Percentiles rank a stretch among this genome's conserved stretches.
Conservation (phyloP, 345 rosid genomes). For the thale cress (Arabidopsis thaliana) region DNA sequence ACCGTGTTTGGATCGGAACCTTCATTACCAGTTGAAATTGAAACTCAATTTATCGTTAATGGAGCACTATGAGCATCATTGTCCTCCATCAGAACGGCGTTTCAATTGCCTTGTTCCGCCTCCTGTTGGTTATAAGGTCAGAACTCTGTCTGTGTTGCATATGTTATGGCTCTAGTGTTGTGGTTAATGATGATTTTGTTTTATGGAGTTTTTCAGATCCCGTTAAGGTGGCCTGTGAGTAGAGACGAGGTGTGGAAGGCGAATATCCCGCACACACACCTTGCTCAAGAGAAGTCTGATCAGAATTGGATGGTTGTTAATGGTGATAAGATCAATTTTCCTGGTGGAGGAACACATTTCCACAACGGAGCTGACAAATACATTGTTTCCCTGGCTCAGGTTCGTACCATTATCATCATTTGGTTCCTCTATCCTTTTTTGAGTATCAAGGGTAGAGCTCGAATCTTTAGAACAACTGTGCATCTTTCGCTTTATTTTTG, state of each 20-base stretch:
- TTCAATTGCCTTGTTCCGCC: conserved; percentile 93
- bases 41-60: conserved; percentile 78
- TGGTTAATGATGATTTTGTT: conserved; percentile 46
- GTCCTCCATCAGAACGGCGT: conserved; percentile 87
- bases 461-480: neutral
- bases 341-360: conserved; percentile 99
- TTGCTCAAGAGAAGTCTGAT: conserved; percentile 94
- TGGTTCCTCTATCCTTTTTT: neutral
- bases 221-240: conserved; percentile 93
- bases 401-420: conserved; percentile 49
- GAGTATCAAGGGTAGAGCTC: conserved; percentile 1
- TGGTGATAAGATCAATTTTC: conserved; percentile 94
- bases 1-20: conserved; percentile 90
- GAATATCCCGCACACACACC: conserved; percentile 95
- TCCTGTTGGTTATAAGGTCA: conserved; percentile 84
- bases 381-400: conserved; percentile 85
- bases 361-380: conserved; percentile 97
- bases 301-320: conserved; percentile 99
- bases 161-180: conserved; percentile 40
- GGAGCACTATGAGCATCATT: conserved; percentile 97
- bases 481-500: neutral
- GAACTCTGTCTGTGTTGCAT: conserved; percentile 20
- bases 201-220: conserved; percentile 78
- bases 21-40: conserved; percentile 77
- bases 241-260: conserved; percentile 98